These are phyloP conservation scores for Naumovozyma baii DNA, from an alignment of 805 yeast genomes.

Conservation along the genomic window DNA sequence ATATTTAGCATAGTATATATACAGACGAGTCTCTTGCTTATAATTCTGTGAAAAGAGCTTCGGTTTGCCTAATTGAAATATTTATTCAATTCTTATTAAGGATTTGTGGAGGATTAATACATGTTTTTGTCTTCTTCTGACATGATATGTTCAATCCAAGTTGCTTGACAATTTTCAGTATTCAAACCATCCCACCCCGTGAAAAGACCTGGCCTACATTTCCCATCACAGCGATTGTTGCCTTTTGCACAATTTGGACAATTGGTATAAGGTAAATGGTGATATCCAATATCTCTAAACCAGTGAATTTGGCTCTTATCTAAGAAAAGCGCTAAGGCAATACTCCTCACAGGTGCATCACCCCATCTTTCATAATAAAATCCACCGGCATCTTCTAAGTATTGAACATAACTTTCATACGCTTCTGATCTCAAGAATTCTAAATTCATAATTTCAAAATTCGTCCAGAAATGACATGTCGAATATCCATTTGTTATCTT, in stretches of 20 bases:
- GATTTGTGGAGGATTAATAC: no score
- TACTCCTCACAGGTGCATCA: slow-evolving; percentile 81
- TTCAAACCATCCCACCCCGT: slow-evolving; percentile 40
- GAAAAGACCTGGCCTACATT: slow-evolving; percentile 49
- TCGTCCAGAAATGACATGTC: slow-evolving; percentile 84
- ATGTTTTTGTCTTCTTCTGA: slow-evolving; percentile 21
- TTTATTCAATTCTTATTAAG: no score
- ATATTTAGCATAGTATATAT: no score
- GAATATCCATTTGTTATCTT: slow-evolving; percentile 38
- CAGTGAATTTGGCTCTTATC: slow-evolving; percentile 66
- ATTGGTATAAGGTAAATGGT: slow-evolving; percentile 63
- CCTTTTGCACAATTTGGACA: slow-evolving; percentile 44
- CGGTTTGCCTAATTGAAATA: no score
- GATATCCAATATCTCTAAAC: slow-evolving; percentile 79
- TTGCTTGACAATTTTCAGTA: slow-evolving; percentile 67
- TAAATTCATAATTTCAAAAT: slow-evolving; percentile 78
- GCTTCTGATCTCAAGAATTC: slow-evolving; percentile 67
- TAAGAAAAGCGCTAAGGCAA: slow-evolving; percentile 64
- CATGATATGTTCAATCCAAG: slow-evolving; percentile 50
- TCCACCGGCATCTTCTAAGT: slow-evolving; percentile 62
- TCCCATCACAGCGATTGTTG: slow-evolving; percentile 37
- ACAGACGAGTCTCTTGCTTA: no score
- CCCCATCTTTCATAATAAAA: slow-evolving; percentile 92
- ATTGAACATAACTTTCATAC: slow-evolving; percentile 52
- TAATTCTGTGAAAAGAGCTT: no score